These are phyloP conservation scores for Cicer judaicum DNA, from an alignment of 306 rosid genomes.

Conservation along the genomic window DNA sequence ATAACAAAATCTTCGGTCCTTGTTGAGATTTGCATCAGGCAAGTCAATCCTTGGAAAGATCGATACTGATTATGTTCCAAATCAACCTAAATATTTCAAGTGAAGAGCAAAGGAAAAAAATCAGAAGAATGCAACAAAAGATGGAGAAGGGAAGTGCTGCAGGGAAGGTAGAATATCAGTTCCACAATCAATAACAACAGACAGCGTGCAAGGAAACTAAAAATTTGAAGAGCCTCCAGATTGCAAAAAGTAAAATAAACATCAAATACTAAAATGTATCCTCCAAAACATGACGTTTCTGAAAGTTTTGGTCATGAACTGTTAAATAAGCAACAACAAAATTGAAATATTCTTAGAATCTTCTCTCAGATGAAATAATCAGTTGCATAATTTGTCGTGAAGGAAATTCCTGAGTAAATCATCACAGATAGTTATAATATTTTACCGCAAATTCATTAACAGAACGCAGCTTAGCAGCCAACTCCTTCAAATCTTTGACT, in stretches of 20 bases:
- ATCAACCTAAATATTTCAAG: slow-evolving; percentile 69
- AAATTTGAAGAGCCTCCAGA: not conserved
- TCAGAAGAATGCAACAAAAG: slow-evolving; percentile 35
- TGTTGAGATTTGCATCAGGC: slow-evolving; percentile 96
- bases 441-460: slow-evolving; percentile 89
- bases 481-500: slow-evolving; percentile 74
- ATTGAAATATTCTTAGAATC: not conserved
- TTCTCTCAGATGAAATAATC: slow-evolving; percentile 18
- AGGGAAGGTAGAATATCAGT: slow-evolving; percentile 7
- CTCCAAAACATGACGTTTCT: slow-evolving; percentile 1
- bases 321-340: slow-evolving; percentile 17
- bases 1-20: slow-evolving; percentile 89
- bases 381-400: not conserved
- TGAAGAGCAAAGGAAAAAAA: slow-evolving; percentile 16
- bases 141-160: not conserved
- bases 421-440: not conserved
- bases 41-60: slow-evolving; percentile 95
- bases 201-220: slow-evolving; percentile 2
- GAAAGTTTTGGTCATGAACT: not conserved
- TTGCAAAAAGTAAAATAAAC: slow-evolving; percentile 3
- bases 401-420: slow-evolving; percentile 19
- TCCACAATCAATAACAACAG: not conserved
- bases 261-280: not conserved
- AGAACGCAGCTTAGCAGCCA: slow-evolving; percentile 76
- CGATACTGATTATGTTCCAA: slow-evolving; percentile 97